Conservation (phyloP, 495 filamentous ascomycete species). For the Penicillium nucicola region DNA sequence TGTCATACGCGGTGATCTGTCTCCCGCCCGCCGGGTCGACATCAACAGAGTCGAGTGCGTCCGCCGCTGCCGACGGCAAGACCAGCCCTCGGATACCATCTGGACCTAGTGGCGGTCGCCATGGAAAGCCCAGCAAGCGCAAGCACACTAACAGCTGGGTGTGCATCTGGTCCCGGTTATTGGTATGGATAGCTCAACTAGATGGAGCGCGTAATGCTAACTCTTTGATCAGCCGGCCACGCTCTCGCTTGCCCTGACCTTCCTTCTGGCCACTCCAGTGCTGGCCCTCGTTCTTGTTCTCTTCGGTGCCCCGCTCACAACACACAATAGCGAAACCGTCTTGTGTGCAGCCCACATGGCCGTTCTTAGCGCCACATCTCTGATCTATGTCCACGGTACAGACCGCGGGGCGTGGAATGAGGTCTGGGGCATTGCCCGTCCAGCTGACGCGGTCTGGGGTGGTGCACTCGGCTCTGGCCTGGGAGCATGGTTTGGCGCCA, state of each 20-base stretch:
- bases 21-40: constrained; percentile 61
- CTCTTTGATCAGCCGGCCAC: constrained; percentile 52
- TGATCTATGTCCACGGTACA: constrained; percentile 84
- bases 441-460: constrained; percentile 39
- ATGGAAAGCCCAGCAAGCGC: constrained; percentile 14
- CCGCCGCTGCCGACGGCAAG: constrained; percentile 34
- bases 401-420: constrained; percentile 71
- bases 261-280: constrained; percentile 61
- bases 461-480: constrained; percentile 47
- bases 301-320: constrained; percentile 87
- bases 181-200: constrained; percentile 25
- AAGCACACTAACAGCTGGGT: constrained; percentile 18
- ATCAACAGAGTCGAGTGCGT: constrained; percentile 18
- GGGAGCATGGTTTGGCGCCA: constrained; percentile 62
- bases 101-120: constrained; percentile 9
- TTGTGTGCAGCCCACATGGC: constrained; percentile 80
- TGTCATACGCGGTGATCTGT: constrained; percentile 66
- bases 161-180: constrained; percentile 27
- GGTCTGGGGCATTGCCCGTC: constrained; percentile 49
- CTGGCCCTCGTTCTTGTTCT: constrained; percentile 69
- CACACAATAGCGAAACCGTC: constrained; percentile 73
- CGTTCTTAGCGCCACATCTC: constrained; percentile 65
- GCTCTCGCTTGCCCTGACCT: constrained; percentile 57
- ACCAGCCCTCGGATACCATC: constrained; percentile 26
- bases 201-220: neutral